These are phyloP conservation scores for Mortierella antarctica DNA, from an alignment of 192 early-diverging fungal species.

Conservation along the genomic window DNA sequence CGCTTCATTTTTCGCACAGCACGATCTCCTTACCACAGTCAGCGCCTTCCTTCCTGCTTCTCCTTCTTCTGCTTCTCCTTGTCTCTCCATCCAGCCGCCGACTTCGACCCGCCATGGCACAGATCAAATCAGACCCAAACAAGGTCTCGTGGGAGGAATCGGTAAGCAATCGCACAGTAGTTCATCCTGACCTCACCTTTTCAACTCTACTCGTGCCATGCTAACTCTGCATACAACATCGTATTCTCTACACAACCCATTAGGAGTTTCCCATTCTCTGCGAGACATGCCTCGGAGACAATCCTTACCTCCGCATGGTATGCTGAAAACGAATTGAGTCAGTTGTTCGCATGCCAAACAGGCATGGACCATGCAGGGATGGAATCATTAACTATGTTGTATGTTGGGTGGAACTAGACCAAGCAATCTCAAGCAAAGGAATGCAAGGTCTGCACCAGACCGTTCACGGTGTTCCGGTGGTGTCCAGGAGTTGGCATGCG, in stretches of 20 bases:
- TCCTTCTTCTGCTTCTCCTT: background rate
- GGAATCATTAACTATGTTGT: background rate
- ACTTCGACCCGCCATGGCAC: slow-evolving; percentile 24
- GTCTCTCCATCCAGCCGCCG: background rate
- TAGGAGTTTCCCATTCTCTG: slow-evolving; percentile 91
- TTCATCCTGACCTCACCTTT: background rate
- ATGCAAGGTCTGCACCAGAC: slow-evolving; percentile 88
- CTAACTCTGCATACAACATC: no score
- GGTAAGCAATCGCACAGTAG: slow-evolving; percentile 23
- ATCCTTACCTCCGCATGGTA: slow-evolving; percentile 99
- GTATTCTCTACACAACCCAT: background rate
- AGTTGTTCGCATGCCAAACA: background rate
- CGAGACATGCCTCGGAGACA: slow-evolving; percentile 97
- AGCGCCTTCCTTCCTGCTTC: background rate
- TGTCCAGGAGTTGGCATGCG: slow-evolving; percentile 93
- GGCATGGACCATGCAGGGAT: background rate
- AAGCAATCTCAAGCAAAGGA: slow-evolving; percentile 77
- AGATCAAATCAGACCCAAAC: slow-evolving; percentile 67
- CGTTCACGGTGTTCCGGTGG: slow-evolving; percentile 98
- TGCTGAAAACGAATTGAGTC: background rate
- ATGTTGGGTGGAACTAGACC: slow-evolving; percentile 52
- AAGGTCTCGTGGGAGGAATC: slow-evolving; percentile 74
- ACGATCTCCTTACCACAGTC: background rate
- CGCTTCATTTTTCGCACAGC: no score
- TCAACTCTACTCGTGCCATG: background rate